A percentile compares a stretch with the other conserved stretches of the same genome.
These are phyloP conservation scores for Strigomonas oncopelti DNA, from an alignment of 208 protist genomes.

Conservation along the genomic window DNA sequence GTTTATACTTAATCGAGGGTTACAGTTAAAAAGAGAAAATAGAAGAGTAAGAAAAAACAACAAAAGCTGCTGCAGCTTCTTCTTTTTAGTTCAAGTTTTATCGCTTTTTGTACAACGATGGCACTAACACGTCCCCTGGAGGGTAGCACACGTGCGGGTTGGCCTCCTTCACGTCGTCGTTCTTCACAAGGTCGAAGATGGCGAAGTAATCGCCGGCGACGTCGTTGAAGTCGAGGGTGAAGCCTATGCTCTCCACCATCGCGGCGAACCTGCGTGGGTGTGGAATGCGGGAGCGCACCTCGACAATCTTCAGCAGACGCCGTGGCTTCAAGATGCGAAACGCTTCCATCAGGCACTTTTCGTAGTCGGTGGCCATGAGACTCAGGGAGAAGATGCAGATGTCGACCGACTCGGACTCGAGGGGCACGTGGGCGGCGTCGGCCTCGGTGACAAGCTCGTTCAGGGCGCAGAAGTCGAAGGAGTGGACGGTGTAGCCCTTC, in stretches of 20 bases:
- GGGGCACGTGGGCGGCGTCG: slow-evolving; percentile 84
- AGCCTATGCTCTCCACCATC: slow-evolving; percentile 83
- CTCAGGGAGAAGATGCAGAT: slow-evolving; percentile 93
- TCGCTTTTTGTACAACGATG: slow-evolving; percentile 94
- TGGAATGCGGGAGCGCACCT: slow-evolving; percentile 90
- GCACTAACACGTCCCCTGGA: slow-evolving; percentile 77
- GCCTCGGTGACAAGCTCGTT: slow-evolving; percentile 87
- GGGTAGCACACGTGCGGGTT: slow-evolving; percentile 47
- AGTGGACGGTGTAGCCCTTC: slow-evolving; percentile 91
- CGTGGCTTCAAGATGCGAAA: slow-evolving; percentile 88
- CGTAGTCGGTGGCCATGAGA: slow-evolving; percentile 95
- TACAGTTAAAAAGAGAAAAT: slow-evolving; percentile 5
- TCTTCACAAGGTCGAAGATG: slow-evolving; percentile 89
- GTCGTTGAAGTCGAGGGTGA: slow-evolving; percentile 75
- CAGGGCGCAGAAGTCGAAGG: slow-evolving; percentile 90
- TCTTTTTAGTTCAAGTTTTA: no score
- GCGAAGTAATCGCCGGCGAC: slow-evolving; percentile 90
- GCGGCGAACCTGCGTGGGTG: slow-evolving; percentile 72
- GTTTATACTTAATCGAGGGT: slow-evolving; percentile 4
- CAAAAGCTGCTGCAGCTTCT: no score
- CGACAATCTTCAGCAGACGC: slow-evolving; percentile 88
- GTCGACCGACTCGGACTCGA: slow-evolving; percentile 74
- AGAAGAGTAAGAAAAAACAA: not conserved
- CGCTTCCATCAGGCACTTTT: slow-evolving; percentile 89
- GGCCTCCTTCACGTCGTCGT: slow-evolving; percentile 37